Evolutionary conservation across 306 rosid species (phyloP).

Genomic region (Spatholobus suberectus): DNA sequence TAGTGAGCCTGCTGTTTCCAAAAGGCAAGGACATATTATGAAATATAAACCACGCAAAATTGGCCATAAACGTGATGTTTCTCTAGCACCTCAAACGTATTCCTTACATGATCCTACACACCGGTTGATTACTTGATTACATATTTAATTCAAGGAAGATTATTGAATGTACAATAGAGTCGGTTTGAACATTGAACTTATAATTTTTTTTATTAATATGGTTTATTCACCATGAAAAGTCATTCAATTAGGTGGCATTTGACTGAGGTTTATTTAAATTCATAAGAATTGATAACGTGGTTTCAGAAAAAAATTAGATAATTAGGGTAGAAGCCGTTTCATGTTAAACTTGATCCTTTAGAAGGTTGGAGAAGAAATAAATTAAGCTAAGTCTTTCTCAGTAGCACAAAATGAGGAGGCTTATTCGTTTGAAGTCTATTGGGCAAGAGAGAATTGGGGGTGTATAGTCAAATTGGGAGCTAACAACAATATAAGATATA

Average conservation of each 20-base stretch:
- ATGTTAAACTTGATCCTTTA: neutral
- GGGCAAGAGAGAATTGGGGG: neutral
- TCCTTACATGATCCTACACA: neutral
- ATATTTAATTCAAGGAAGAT: conserved; percentile 8
- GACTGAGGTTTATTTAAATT: neutral
- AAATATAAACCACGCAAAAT: neutral
- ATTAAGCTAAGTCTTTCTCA: neutral
- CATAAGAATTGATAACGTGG: neutral
- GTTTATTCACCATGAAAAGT: neutral
- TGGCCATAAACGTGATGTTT: neutral
- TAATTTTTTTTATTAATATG: neutral
- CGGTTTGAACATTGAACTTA: conserved; percentile 5
- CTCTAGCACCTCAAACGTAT: neutral
- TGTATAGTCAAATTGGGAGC: neutral
- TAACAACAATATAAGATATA: neutral
- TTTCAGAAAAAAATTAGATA: neutral
- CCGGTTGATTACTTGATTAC: neutral
- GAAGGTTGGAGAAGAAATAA: conserved; percentile 36
- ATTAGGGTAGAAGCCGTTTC: neutral
- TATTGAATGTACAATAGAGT: conserved; percentile 2
- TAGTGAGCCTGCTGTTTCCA: neutral
- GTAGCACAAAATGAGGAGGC: neutral
- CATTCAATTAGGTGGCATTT: neutral
- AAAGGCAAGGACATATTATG: conserved; percentile 10
- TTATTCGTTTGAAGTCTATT: too few relatives aligned